Evolutionary conservation across 2,329 filamentous ascomycete species (phyloP).

Genomic region (Fusarium brevicatenulatum): DNA sequence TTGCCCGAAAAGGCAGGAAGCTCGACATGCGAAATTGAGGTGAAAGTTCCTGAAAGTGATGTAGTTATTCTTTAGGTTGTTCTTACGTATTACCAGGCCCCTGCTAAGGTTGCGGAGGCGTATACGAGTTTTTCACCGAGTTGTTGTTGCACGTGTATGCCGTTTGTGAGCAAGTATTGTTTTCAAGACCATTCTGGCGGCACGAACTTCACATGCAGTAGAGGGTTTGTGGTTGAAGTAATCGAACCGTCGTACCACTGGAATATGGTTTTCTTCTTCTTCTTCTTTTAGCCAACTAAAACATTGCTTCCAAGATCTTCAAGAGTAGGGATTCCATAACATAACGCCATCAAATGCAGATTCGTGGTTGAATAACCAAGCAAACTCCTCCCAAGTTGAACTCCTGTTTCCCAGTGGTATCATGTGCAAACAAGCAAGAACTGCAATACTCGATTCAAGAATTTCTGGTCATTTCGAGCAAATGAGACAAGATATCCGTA

Average conservation of each 20-base stretch:
- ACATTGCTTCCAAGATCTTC: not conserved
- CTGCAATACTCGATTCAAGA: not conserved
- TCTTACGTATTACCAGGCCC: not conserved
- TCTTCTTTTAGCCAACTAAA: not conserved
- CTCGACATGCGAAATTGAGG: slow-evolving; percentile 20
- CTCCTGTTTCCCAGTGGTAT: slow-evolving; percentile 25
- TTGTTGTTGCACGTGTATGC: not conserved
- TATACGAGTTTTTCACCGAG: not conserved
- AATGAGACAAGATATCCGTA: slow-evolving; percentile 5
- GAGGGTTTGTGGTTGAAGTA: not conserved
- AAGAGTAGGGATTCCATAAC: slow-evolving; percentile 27
- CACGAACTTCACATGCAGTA: not conserved
- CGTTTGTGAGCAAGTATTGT: not conserved
- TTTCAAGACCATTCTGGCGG: not conserved
- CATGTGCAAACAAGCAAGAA: not conserved
- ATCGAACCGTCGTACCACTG: slow-evolving; percentile 9
- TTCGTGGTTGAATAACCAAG: not conserved
- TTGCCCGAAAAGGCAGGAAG: slow-evolving; percentile 27
- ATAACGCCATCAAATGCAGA: not conserved
- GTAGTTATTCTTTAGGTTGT: not conserved
- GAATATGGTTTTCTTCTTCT: not conserved
- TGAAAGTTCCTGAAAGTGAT: not conserved
- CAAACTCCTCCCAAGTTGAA: not conserved
- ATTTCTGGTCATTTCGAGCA: not conserved
- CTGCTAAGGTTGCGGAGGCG: not conserved